phyloP scores from a whole-genome alignment of 768 basidiomycete genomes.

The Neoboletus magnificus region DNA sequence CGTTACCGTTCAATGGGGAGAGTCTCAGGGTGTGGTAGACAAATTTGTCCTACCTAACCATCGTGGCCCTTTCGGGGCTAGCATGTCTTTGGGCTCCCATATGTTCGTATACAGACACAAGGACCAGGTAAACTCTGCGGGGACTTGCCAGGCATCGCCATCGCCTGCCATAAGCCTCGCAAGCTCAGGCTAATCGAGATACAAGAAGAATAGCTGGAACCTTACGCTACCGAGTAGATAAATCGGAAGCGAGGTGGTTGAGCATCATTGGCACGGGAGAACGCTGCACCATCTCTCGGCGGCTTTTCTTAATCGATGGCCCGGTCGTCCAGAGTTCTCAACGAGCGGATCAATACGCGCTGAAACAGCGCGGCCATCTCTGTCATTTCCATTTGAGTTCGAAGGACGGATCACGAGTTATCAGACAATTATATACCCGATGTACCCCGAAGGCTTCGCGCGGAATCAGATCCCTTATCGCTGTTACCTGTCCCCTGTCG shows the following conservation, averaged over 20 bases:
- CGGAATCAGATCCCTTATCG: constrained; percentile 1
- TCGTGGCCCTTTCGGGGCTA: neutral
- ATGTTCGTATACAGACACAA: neutral
- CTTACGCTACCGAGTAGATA: neutral
- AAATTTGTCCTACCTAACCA: neutral
- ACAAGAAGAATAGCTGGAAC: neutral
- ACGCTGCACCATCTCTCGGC: neutral
- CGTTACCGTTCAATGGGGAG: neutral
- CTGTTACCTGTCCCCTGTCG: neutral
- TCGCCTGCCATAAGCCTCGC: neutral
- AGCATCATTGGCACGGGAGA: neutral
- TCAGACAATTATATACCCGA: constrained; percentile 5
- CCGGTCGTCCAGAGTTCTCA: neutral
- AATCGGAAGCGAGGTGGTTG: neutral
- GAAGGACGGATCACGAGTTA: constrained; percentile 1
- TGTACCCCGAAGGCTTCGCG: neutral
- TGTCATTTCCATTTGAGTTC: neutral
- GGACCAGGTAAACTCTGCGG: neutral
- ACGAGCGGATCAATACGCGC: neutral
- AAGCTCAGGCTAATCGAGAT: neutral
- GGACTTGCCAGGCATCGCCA: neutral
- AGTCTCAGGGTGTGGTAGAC: neutral
- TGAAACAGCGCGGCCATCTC: constrained; percentile 1
- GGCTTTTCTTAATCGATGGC: neutral
- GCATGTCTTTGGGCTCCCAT: neutral